These are phyloP conservation scores for Fagus sylvatica DNA, from an alignment of 306 rosid genomes.

Conservation along the genomic window DNA sequence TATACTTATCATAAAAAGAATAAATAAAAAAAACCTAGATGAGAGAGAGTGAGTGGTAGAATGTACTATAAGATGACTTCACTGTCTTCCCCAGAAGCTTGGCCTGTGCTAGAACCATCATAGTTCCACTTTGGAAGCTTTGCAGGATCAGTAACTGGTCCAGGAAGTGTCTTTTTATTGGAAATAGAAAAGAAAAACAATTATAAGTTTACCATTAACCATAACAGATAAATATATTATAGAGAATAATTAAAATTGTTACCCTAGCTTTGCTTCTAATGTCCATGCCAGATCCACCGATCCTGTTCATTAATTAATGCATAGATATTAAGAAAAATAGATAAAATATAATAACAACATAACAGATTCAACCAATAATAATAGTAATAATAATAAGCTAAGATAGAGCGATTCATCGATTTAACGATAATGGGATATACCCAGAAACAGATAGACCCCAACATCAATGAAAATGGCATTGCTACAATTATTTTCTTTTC, in stretches of 20 bases:
- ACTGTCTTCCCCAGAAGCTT: conserved; percentile 72
- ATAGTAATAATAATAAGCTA: background rate
- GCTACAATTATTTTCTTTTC: background rate
- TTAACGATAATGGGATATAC: background rate
- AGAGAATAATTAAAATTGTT: background rate
- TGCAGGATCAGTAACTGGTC: conserved; percentile 57
- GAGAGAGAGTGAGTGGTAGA: background rate
- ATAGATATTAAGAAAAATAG: background rate
- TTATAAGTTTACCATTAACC: background rate
- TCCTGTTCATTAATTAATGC: conserved; percentile 36
- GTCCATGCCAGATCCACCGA: conserved; percentile 77
- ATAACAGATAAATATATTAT: background rate
- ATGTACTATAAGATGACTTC: conserved; percentile 67
- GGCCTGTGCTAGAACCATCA: conserved; percentile 72
- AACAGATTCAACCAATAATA: background rate
- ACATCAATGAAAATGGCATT: conserved; percentile 5
- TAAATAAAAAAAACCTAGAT: background rate
- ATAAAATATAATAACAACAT: background rate
- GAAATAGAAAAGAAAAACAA: background rate
- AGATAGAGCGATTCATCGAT: background rate
- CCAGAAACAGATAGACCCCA: conserved; percentile 24
- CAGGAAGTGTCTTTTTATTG: conserved; percentile 52
- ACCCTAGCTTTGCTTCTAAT: conserved; percentile 74
- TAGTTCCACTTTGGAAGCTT: conserved; percentile 70
- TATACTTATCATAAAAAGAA: background rate